These are phyloP conservation scores for Allomyces javanicus DNA, from an alignment of 192 early-diverging fungal species.

Conservation along the genomic window DNA sequence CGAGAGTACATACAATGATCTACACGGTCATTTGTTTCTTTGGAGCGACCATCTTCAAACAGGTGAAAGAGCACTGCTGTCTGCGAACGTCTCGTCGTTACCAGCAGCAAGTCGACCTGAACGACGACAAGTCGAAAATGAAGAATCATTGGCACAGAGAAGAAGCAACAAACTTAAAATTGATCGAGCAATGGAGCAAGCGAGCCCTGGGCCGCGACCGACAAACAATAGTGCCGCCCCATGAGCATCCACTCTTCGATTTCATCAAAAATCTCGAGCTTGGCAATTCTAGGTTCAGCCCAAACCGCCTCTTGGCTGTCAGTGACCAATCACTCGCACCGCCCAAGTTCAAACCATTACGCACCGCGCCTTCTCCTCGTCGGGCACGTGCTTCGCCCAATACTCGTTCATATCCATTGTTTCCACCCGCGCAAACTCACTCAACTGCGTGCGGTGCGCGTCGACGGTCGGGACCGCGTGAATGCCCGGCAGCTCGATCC, in stretches of 20 bases:
- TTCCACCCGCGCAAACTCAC: constrained; percentile 16
- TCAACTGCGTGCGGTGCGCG: constrained; percentile 36
- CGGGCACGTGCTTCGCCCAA: constrained; percentile 16
- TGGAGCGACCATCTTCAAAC: no score
- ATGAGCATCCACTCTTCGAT: constrained; percentile 76
- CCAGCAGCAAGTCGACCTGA: no score
- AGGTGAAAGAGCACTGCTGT: no score
- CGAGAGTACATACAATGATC: no score
- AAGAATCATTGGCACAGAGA: no score
- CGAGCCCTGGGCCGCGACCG: constrained; percentile 5
- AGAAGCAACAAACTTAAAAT: no score
- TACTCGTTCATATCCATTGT: constrained; percentile 28
- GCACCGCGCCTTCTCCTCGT: constrained; percentile 20
- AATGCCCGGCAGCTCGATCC: constrained; percentile 62
- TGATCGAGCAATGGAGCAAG: background rate
- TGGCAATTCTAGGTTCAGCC: constrained; percentile 28
- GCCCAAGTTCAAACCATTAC: constrained; percentile 2
- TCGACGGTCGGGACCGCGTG: constrained; percentile 52
- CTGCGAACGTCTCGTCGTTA: no score
- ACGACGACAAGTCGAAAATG: no score
- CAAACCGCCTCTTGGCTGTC: background rate
- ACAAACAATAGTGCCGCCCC: constrained; percentile 66
- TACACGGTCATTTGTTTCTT: no score
- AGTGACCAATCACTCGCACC: background rate
- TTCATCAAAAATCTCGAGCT: constrained; percentile 76